Evolutionary conservation across 2,329 filamentous ascomycete species (phyloP).

Genomic region (Claviceps paspali): DNA sequence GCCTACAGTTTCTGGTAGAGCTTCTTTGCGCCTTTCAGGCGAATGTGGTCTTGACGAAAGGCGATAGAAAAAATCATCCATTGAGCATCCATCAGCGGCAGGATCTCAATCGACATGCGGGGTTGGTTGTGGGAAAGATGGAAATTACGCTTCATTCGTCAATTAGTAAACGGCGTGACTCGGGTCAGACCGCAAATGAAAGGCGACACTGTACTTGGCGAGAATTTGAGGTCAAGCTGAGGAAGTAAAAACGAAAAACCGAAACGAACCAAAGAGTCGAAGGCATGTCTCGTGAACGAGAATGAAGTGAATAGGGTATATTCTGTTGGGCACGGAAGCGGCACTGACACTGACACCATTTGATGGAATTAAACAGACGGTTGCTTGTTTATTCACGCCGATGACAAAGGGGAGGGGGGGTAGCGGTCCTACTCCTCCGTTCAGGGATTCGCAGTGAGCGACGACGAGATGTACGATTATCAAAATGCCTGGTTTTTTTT

Average conservation of each 20-base stretch:
- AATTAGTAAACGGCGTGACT: not conserved
- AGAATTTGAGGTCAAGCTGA: not conserved
- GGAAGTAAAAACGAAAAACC: not conserved
- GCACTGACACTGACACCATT: not conserved
- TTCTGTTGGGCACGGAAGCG: not conserved
- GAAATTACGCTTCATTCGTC: not conserved
- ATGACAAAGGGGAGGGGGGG: not conserved
- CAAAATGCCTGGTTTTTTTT: slow-evolving; percentile 5
- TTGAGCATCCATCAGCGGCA: not conserved
- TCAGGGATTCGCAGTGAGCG: slow-evolving; percentile 1
- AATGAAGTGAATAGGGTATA: not conserved
- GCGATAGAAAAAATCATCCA: slow-evolving; percentile 17
- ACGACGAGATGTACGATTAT: slow-evolving; percentile 9
- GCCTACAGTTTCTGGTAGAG: slow-evolving; percentile 2
- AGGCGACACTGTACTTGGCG: not conserved
- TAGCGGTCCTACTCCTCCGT: not conserved
- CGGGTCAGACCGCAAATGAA: not conserved
- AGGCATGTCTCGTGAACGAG: not conserved
- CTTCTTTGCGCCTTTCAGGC: slow-evolving; percentile 4
- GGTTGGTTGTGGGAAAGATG: not conserved
- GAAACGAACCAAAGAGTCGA: not conserved
- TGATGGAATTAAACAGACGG: not conserved
- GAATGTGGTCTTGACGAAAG: slow-evolving; percentile 20
- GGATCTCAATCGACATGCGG: not conserved
- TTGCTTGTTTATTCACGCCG: not conserved